Base-by-base conservation (phyloP, 2,329 filamentous ascomycete genomes). In the Sporothrix dimorphospora region DNA sequence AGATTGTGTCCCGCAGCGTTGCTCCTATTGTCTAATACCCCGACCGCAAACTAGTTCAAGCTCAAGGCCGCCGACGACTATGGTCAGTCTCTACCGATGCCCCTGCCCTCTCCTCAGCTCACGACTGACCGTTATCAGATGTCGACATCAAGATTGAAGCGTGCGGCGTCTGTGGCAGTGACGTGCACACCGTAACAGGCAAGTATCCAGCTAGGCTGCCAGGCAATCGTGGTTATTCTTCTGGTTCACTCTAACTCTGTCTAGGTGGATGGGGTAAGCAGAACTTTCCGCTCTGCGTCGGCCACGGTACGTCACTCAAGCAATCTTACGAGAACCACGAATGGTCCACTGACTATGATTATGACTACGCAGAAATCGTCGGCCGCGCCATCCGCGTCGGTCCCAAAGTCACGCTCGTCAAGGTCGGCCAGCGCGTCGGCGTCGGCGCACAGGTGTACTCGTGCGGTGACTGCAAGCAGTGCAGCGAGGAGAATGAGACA, bases 91-190 rank as follows among this genome's bases (percentile, higher is more conserved):
- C 30, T 34, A 34, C 30, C 30, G 30, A 34, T 34, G 30, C 6
- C 30, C 30, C 30, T 34, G 30, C 6, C 30, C 30, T 34, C 30
- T 34, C 30, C 30, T 34, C 6, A 6, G 30, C 30, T 3, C 30
- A 34, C 30, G 30, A 34, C 30, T 34, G 30, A 34, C 30, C 6
- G 30, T 34, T 34, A 34, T 34, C 30, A 34, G 94, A 97, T 79
- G 89, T 97, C 77, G 94, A 97, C 79, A 89, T 97, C 82, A 92
- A 94, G 85, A 91, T 97, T 78, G 90, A 94, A 76, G 90, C 88
- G 79, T 95, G 92, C 78, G 92, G 93, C 78, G 86, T 94, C 70
- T 94, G 91, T 79, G 89, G 90, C 76, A 91, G 88, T 76, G 91
- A 94, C 78, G 84, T 92, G 61, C 91, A 92, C 82, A 92, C 89